Evolutionary conservation across 768 basidiomycete genomes (phyloP).

Genomic region (Mycena alexandri): DNA sequence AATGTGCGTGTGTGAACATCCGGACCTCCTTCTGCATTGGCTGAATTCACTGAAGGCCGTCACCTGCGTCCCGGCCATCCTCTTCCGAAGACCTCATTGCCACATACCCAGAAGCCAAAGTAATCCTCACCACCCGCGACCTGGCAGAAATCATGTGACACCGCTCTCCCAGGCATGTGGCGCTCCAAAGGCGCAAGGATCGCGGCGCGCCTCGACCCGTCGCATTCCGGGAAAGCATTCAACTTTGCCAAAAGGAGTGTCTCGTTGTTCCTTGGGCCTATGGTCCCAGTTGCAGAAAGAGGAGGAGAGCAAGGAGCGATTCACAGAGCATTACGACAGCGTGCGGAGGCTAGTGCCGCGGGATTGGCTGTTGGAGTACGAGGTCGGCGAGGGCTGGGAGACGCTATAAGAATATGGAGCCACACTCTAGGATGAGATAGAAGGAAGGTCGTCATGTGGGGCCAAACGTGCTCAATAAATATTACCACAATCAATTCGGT

Average conservation of each 20-base stretch:
- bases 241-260: too few relatives aligned
- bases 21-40: too few relatives aligned
- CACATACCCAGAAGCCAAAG: constrained; percentile 7
- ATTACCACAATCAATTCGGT: too few relatives aligned
- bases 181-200: not conserved
- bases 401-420: too few relatives aligned
- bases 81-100: constrained; percentile 2
- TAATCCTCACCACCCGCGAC: constrained; percentile 3
- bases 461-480: too few relatives aligned
- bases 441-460: too few relatives aligned
- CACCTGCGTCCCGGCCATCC: not conserved
- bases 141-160: not conserved
- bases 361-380: not conserved
- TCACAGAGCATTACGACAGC: not conserved
- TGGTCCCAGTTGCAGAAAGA: not conserved
- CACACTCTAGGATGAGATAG: too few relatives aligned
- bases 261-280: not conserved
- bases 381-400: constrained; percentile 3
- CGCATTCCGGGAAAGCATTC: not conserved
- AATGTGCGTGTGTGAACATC: too few relatives aligned
- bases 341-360: not conserved
- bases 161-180: not conserved
- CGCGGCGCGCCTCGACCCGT: not conserved
- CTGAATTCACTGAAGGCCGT: not conserved
- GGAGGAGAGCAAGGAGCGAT: not conserved